Percentiles rank a stretch among this genome's conserved stretches.
These are phyloP conservation scores for Neurospora sp. DNA, from an alignment of 495 filamentous ascomycete genomes.

Conservation along the genomic window DNA sequence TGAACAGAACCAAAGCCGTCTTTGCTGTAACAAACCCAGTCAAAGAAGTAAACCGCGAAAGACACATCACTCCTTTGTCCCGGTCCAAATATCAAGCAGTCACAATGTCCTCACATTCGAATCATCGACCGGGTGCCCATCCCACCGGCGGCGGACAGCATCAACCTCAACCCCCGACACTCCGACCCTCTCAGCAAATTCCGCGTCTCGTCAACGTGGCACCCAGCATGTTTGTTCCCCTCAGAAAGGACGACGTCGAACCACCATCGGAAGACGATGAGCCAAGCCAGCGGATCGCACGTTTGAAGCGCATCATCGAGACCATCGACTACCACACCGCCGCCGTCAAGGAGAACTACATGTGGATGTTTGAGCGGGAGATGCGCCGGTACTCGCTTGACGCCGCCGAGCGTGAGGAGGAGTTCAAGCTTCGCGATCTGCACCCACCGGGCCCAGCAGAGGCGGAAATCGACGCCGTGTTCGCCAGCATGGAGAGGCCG, in stretches of 20 bases:
- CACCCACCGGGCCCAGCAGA: not conserved
- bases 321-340: slow-evolving; percentile 33
- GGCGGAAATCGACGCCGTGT: slow-evolving; percentile 16
- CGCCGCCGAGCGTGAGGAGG: slow-evolving; percentile 46
- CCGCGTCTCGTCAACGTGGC: slow-evolving; percentile 22
- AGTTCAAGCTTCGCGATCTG: slow-evolving; percentile 36
- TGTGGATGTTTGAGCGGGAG: slow-evolving; percentile 30
- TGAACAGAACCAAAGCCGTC: not conserved
- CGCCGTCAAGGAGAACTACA: slow-evolving; percentile 31
- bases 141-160: not conserved
- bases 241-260: slow-evolving; percentile 24
- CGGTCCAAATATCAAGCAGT: not conserved
- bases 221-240: slow-evolving; percentile 35
- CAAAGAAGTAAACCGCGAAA: not conserved
- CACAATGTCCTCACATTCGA: not conserved
- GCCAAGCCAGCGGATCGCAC: slow-evolving; percentile 20
- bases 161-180: not conserved
- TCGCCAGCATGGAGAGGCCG: slow-evolving; percentile 19
- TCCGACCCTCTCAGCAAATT: slow-evolving; percentile 16
- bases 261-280: slow-evolving; percentile 5
- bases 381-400: slow-evolving; percentile 34
- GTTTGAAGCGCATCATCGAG: slow-evolving; percentile 25
- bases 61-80: not conserved
- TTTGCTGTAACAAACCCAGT: not conserved
- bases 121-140: not conserved